Evolutionary conservation across 2,329 filamentous ascomycete genomes (phyloP).

Genomic region (Penicillium rolfsii): DNA sequence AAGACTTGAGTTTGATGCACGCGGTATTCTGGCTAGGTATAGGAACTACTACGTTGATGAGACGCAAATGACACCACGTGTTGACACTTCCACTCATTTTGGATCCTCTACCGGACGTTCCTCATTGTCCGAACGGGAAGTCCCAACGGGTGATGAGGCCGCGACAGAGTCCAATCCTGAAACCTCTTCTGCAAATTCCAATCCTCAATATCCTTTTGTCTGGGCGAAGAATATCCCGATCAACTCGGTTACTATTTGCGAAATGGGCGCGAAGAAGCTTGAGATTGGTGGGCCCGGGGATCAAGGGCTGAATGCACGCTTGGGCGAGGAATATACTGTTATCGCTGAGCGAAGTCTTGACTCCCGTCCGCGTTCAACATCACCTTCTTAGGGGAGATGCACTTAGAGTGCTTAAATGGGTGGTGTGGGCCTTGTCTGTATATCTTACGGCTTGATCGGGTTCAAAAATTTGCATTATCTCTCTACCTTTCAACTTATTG

Average conservation of each 20-base stretch:
- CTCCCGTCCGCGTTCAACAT: slow-evolving; percentile 8
- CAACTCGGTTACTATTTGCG: slow-evolving; percentile 76
- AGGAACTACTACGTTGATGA: slow-evolving; percentile 41
- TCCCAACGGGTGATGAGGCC: not conserved
- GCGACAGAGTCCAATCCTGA: not conserved
- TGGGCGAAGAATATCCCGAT: slow-evolving; percentile 73
- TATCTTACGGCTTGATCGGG: not conserved
- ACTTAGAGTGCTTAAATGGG: slow-evolving; percentile 5
- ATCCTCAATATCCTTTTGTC: slow-evolving; percentile 49
- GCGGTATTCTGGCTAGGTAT: slow-evolving; percentile 38
- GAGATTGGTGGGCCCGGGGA: slow-evolving; percentile 44
- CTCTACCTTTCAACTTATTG: not conserved
- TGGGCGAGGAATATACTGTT: slow-evolving; percentile 58
- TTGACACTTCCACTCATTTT: not conserved
- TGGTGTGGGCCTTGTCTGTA: not conserved
- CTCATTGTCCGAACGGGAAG: not conserved
- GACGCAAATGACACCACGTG: slow-evolving; percentile 26
- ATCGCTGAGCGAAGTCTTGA: slow-evolving; percentile 46
- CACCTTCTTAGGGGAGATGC: not conserved
- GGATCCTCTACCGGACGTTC: not conserved
- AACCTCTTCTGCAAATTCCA: not conserved
- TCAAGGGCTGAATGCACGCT: slow-evolving; percentile 47
- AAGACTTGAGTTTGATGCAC: slow-evolving; percentile 54
- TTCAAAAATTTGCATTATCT: not conserved
- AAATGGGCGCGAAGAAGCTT: slow-evolving; percentile 79